Conservation (phyloP, 306 rosid genomes). For the Oemleria cerasiformis region DNA sequence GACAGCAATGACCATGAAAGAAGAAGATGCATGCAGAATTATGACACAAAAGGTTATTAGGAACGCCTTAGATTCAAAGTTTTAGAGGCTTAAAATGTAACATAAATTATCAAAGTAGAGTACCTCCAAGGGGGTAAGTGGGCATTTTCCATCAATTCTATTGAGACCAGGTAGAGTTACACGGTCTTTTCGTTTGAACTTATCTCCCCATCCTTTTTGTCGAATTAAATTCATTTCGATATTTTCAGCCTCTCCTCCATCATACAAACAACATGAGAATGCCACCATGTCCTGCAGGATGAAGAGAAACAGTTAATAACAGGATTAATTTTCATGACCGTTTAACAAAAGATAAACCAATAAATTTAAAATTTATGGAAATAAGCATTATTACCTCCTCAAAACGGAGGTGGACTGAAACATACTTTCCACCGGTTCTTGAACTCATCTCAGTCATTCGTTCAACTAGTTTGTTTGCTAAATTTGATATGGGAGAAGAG, state of each 20-base stretch:
- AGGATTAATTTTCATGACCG: conserved; percentile 2
- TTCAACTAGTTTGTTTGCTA: conserved; percentile 62
- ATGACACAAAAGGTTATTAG: not conserved
- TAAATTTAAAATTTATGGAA: conserved; percentile 16
- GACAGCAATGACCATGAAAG: not conserved
- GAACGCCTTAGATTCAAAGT: not conserved
- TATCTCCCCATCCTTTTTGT: conserved; percentile 81
- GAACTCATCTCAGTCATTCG: conserved; percentile 76
- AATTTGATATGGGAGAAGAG: conserved; percentile 63
- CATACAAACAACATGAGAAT: conserved; percentile 91
- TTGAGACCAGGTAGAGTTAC: conserved; percentile 61
- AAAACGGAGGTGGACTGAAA: conserved; percentile 89
- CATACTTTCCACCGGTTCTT: conserved; percentile 68
- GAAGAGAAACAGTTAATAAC: conserved; percentile 13
- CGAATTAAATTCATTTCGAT: conserved; percentile 73
- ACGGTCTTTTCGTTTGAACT: conserved; percentile 74
- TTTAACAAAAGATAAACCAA: not conserved
- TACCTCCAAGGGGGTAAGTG: conserved; percentile 92
- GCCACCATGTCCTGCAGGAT: conserved; percentile 89
- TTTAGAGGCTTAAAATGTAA: conserved; percentile 15
- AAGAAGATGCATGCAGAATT: not conserved
- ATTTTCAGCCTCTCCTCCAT: conserved; percentile 78
- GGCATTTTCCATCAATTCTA: conserved; percentile 89
- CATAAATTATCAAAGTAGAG: conserved; percentile 10
- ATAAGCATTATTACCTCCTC: conserved; percentile 71